Conservation (phyloP, 441 rosid species). For the Croton setiger region DNA sequence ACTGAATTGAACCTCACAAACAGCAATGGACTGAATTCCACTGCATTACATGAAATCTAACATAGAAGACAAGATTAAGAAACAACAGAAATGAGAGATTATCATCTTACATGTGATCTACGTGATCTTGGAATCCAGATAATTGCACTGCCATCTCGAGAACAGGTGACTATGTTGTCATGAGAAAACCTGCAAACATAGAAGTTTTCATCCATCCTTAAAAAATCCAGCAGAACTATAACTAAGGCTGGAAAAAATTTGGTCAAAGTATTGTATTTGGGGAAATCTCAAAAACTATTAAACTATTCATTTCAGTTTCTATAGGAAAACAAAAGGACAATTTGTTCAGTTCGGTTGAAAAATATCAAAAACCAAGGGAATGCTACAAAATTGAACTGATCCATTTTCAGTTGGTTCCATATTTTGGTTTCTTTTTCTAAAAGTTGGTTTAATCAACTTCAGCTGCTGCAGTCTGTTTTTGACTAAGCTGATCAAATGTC, state of each 20-base stretch:
- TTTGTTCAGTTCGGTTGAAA: no score
- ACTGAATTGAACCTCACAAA: constrained; percentile 13
- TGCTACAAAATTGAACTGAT: no score
- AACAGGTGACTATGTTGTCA: constrained; percentile 97
- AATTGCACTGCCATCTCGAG: constrained; percentile 99
- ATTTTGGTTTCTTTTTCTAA: no score
- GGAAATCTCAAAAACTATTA: no score
- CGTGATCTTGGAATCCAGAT: constrained; percentile 97
- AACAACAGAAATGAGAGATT: constrained; percentile 14
- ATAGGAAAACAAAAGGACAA: no score
- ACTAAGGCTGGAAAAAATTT: not conserved
- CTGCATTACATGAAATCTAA: not conserved
- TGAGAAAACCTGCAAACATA: constrained; percentile 72
- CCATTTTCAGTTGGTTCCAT: no score
- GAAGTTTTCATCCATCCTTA: constrained; percentile 4
- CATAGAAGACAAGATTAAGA: not conserved
- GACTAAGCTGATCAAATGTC: no score
- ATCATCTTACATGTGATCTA: constrained; percentile 69
- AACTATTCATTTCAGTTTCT: no score
- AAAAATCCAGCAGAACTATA: constrained; percentile 7
- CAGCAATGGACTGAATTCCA: not conserved
- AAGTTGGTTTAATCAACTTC: no score
- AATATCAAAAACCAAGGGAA: no score
- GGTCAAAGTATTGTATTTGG: no score
- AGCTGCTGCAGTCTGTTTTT: no score